phyloP scores from a whole-genome alignment of 2,329 filamentous ascomycete species.

The Fusarium nanum region DNA sequence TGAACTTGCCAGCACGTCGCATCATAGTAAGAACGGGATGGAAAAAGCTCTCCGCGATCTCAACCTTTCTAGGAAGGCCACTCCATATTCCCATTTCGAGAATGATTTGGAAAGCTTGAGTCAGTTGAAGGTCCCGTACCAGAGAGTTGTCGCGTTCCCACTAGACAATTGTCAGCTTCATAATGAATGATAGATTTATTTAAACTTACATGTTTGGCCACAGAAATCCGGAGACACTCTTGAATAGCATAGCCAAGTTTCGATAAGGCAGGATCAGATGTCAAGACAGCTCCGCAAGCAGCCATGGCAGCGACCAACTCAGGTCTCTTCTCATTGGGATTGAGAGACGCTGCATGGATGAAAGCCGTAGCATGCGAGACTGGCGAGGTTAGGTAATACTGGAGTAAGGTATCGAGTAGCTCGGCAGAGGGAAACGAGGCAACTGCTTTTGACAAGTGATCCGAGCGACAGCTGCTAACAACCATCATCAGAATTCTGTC shows the following conservation, averaged over 20 bases:
- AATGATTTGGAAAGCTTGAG: conserved; percentile 51
- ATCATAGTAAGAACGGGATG: conserved; percentile 53
- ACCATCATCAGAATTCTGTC: conserved; percentile 49
- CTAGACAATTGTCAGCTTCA: conserved; percentile 10
- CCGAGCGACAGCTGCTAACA: conserved; percentile 45
- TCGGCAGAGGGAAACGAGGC: conserved; percentile 55
- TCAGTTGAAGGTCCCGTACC: conserved; percentile 48
- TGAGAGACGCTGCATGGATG: conserved; percentile 53
- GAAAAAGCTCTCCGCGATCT: conserved; percentile 55
- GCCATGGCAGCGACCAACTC: conserved; percentile 54
- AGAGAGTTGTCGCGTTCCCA: conserved; percentile 52
- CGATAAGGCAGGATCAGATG: conserved; percentile 51
- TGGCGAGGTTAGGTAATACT: conserved; percentile 51
- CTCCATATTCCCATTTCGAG: conserved; percentile 54
- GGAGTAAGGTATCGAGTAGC: conserved; percentile 53
- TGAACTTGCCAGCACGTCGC: conserved; percentile 50
- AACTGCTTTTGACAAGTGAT: conserved; percentile 45
- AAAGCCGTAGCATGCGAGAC: conserved; percentile 47
- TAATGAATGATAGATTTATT: too few species aligned
- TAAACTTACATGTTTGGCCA: conserved; percentile 28
- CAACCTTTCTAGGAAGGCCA: conserved; percentile 53
- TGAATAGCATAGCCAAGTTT: conserved; percentile 56
- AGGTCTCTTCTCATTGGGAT: conserved; percentile 51
- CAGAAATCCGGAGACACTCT: conserved; percentile 49
- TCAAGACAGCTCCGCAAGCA: conserved; percentile 53